Evolutionary conservation across 2,329 filamentous ascomycete species (phyloP).

Genomic region (Cladosporium sp.): DNA sequence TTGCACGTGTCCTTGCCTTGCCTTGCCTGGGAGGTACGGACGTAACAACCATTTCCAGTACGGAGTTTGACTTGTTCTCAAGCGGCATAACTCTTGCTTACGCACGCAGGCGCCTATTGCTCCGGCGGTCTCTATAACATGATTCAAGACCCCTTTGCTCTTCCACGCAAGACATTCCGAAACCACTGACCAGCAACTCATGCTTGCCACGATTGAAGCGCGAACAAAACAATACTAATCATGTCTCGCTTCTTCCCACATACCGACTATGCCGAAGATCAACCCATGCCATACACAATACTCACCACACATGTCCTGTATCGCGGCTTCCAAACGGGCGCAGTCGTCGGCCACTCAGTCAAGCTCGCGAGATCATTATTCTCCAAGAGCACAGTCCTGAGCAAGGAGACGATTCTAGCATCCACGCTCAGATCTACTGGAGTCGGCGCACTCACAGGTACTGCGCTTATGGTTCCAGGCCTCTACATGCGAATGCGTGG

Average conservation of each 20-base stretch:
- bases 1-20: too few relatives aligned
- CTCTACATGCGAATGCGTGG: conserved; percentile 52
- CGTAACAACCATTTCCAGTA: background rate
- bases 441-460: conserved; percentile 43
- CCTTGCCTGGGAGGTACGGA: too few relatives aligned
- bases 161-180: too few relatives aligned
- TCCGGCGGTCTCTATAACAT: too few relatives aligned
- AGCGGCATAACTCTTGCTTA: too few relatives aligned
- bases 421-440: conserved; percentile 32
- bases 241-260: conserved; percentile 58
- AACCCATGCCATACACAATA: conserved; percentile 51
- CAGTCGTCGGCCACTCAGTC: conserved; percentile 44
- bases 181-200: too few relatives aligned
- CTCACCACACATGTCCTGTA: conserved; percentile 58
- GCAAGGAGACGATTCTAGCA: conserved; percentile 13
- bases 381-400: conserved; percentile 19
- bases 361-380: conserved; percentile 25
- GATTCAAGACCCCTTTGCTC: too few relatives aligned
- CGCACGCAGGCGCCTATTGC: too few relatives aligned
- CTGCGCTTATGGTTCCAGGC: conserved; percentile 42
- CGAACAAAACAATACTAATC: conserved; percentile 9
- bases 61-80: too few relatives aligned
- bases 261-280: conserved; percentile 59
- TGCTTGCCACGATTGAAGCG: too few relatives aligned
- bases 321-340: conserved; percentile 52